phyloP scores from a whole-genome alignment of 2,329 filamentous ascomycete species.

The Aspergillus sojae region DNA sequence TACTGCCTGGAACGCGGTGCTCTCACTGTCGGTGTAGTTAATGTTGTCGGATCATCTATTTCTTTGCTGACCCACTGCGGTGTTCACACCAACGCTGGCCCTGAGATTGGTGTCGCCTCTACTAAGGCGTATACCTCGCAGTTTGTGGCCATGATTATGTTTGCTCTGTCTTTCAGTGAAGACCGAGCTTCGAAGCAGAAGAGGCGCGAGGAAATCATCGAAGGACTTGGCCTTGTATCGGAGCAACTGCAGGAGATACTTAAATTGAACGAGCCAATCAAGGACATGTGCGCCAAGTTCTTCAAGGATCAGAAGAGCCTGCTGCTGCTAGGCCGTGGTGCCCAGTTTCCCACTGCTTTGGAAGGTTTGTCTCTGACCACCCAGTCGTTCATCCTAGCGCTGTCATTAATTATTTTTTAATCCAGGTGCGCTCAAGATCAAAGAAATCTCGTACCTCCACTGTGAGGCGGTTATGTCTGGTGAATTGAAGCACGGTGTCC shows the following conservation, averaged over 20 bases:
- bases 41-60: slow-evolving; percentile 97
- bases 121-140: slow-evolving; percentile 99
- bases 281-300: slow-evolving; percentile 79
- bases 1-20: slow-evolving; percentile 98
- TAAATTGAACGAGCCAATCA: slow-evolving; percentile 89
- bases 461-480: slow-evolving; percentile 99
- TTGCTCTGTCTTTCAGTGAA: slow-evolving; percentile 92
- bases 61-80: slow-evolving; percentile 98
- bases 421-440: slow-evolving; percentile 89
- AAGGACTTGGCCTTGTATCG: slow-evolving; percentile 83
- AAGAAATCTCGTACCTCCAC: slow-evolving; percentile 99
- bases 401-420: background rate
- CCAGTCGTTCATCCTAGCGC: no score
- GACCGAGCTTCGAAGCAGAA: slow-evolving; percentile 93
- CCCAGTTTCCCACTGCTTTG: slow-evolving; percentile 91
- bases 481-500: slow-evolving; percentile 97
- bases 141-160: slow-evolving; percentile 99
- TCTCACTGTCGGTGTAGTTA: slow-evolving; percentile 96
- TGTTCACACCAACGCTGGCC: slow-evolving; percentile 99
- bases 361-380: slow-evolving; percentile 61
- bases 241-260: slow-evolving; percentile 90
- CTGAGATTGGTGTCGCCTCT: slow-evolving; percentile 97
- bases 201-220: slow-evolving; percentile 93
- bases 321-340: slow-evolving; percentile 88
- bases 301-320: slow-evolving; percentile 98